Percentiles rank a stretch among this genome's conserved stretches.
Evolutionary conservation across 2,329 filamentous ascomycete genomes (phyloP).

Genomic region (Mariannaea sp.): DNA sequence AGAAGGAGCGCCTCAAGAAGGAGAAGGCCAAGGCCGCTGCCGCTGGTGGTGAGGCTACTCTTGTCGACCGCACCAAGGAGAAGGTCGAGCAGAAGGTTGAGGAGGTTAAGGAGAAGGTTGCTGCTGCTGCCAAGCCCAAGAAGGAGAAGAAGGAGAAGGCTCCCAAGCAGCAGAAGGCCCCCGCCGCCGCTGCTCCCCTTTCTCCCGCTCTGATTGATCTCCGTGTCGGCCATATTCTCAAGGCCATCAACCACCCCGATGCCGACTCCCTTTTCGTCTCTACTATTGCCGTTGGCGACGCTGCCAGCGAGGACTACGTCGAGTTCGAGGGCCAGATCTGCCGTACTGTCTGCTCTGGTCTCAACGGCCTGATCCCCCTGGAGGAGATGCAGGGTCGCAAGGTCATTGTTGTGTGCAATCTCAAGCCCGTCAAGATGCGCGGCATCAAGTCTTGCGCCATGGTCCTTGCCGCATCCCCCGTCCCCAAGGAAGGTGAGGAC

Average conservation of each 20-base stretch:
- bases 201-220: slow-evolving; percentile 90
- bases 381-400: slow-evolving; percentile 97
- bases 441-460: slow-evolving; percentile 80
- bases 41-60: slow-evolving; percentile 53
- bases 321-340: slow-evolving; percentile 91
- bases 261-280: slow-evolving; percentile 95
- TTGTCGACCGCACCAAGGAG: slow-evolving; percentile 66
- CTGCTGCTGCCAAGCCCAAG: slow-evolving; percentile 55
- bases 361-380: slow-evolving; percentile 90
- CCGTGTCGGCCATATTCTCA: slow-evolving; percentile 95
- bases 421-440: slow-evolving; percentile 99
- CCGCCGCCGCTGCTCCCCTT: slow-evolving; percentile 73
- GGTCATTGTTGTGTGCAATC: slow-evolving; percentile 93
- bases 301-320: slow-evolving; percentile 83
- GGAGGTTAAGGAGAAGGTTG: slow-evolving; percentile 50
- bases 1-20: slow-evolving; percentile 97
- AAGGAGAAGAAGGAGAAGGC: slow-evolving; percentile 93
- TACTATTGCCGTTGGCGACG: slow-evolving; percentile 92
- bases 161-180: slow-evolving; percentile 72
- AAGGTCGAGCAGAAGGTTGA: slow-evolving; percentile 60
- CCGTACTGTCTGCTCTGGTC: slow-evolving; percentile 93
- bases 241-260: slow-evolving; percentile 93
- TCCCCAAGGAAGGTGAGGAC: slow-evolving; percentile 78
- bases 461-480: slow-evolving; percentile 94
- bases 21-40: slow-evolving; percentile 78